phyloP scores from a whole-genome alignment of 2,329 filamentous ascomycete genomes.

The Claviceps sp. region DNA sequence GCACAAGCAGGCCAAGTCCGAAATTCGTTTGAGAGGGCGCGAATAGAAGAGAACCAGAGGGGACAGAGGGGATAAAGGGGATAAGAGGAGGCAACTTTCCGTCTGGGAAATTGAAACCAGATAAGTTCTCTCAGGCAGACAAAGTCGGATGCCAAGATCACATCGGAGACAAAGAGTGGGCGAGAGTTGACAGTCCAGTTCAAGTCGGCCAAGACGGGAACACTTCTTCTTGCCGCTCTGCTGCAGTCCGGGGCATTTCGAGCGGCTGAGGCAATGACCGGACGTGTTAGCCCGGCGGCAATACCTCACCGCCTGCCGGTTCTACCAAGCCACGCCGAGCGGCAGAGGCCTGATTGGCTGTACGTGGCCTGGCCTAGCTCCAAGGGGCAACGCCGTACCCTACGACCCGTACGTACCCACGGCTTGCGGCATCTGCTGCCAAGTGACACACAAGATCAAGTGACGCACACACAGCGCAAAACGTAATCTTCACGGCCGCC shows the following conservation, averaged over 20 bases:
- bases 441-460: not conserved
- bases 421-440: too few species aligned
- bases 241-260: not conserved
- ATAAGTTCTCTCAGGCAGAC: not conserved
- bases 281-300: constrained; percentile 9
- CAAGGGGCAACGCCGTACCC: not conserved
- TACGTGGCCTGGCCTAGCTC: not conserved
- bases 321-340: constrained; percentile 4
- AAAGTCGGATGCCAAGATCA: not conserved
- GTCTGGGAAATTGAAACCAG: too few species aligned
- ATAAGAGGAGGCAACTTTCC: not conserved
- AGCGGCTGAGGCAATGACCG: not conserved
- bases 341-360: constrained; percentile 6
- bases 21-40: not conserved
- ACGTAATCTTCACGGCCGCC: not conserved
- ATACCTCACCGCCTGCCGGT: constrained; percentile 10
- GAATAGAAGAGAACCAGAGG: not conserved
- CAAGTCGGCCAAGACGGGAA: not conserved
- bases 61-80: not conserved
- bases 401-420: too few species aligned
- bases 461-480: not conserved
- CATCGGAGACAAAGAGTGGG: not conserved
- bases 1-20: not conserved
- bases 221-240: constrained; percentile 1
- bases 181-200: not conserved